Evolutionary conservation across 2,329 filamentous ascomycete genomes (phyloP), one percentile per base, ranked within the genome.

Genomic region (Sclerotinia nivalis): DNA sequence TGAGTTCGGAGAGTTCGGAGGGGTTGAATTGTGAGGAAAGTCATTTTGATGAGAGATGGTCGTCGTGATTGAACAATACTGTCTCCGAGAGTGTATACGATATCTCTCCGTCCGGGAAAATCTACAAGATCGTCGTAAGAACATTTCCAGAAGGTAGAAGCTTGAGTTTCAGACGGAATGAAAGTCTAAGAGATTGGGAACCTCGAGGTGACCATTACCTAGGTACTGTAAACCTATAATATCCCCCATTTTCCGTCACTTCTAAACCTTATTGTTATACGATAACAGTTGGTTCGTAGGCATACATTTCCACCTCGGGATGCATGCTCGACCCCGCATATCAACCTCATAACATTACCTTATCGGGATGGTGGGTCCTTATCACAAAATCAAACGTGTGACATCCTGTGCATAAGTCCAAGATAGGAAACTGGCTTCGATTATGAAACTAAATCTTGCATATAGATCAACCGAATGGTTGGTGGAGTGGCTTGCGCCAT

Each of bases 321-420:
- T 55, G 13, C 15, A 49, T 50, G 4, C 18, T 22, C 34, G 37
- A 69, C 67, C 66, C 67, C 67, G 58, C 67, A 69, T 22, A 31
- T 34, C 15, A 43, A 15, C 18, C 22, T 52, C 47, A 52, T 12
- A 18, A 47, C 9, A 31, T 62, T 47, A 15, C 37, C 49, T 65
- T 69, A 69, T 66, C 62, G 8, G 28, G 49, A 43, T 4, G n/a
- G 49, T 66, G 37, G n/a, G n/a, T 55, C 62, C 34, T 66, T 66
- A 56, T 66, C 62, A 13, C 43, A 3, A 55, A 28, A 6, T 28
- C 34, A n/a, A 40, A 37, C 50, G 60, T 64, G 60, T 64, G 31
- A 64, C 22, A 52, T 52, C 18, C 15, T 22, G 15, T 56, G 59
- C 67, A 45, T 54, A 18, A 56, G 4, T 22, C 49, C 56, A 45